Evolutionary conservation across 352 stramenopile genomes (phyloP).

Genomic region (Phytophthora nicotianae): DNA sequence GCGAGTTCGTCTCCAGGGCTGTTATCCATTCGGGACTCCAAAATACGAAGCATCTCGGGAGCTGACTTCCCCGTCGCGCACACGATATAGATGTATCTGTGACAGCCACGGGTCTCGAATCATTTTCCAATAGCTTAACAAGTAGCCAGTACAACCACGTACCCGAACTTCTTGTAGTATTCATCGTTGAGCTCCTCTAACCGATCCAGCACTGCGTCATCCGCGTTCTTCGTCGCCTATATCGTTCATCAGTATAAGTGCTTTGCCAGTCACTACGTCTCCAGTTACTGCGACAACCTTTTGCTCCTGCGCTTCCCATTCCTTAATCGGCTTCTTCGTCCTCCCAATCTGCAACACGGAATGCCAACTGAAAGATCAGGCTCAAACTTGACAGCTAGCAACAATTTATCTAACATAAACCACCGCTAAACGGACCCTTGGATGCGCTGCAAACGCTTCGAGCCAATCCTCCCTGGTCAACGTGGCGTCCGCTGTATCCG

Average conservation of each 20-base stretch:
- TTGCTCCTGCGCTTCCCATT: constrained; percentile 82
- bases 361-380: background rate
- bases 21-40: constrained; percentile 64
- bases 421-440: constrained; percentile 40
- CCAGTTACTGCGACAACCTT: constrained; percentile 30
- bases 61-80: constrained; percentile 82
- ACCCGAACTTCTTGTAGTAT: constrained; percentile 79
- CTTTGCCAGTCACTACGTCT: background rate
- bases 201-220: constrained; percentile 53
- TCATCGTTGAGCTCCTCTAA: constrained; percentile 69
- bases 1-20: constrained; percentile 48
- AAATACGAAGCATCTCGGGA: constrained; percentile 72
- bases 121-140: background rate
- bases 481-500: constrained; percentile 43
- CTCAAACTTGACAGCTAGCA: background rate
- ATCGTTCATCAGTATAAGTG: background rate
- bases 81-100: constrained; percentile 82
- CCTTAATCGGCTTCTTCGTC: constrained; percentile 64
- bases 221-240: constrained; percentile 60
- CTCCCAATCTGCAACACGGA: constrained; percentile 57
- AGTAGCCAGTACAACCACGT: background rate
- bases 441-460: constrained; percentile 72
- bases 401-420: background rate
- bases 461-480: constrained; percentile 66
- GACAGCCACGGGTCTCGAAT: background rate